These are phyloP conservation scores for Drechslerella coelobrocha DNA, from an alignment of 2,329 filamentous ascomycete species.

Conservation along the genomic window DNA sequence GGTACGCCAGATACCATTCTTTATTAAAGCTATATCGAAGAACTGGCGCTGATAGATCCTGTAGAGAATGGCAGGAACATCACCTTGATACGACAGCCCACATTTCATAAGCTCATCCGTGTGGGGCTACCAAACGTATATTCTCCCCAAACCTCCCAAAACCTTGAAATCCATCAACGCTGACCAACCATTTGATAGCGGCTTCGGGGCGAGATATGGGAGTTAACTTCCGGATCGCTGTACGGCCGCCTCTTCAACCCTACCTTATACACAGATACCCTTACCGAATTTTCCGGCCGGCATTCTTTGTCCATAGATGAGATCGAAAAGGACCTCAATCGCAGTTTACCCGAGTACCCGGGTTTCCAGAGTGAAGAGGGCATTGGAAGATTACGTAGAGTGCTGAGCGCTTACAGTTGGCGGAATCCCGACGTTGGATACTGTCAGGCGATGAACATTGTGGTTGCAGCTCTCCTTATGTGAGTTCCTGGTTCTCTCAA, in stretches of 20 bases:
- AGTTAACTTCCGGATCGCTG: conserved; percentile 87
- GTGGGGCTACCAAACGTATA: conserved; percentile 83
- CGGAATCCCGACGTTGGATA: conserved; percentile 94
- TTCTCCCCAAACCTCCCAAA: background rate
- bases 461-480: conserved; percentile 95
- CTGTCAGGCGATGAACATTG: conserved; percentile 99
- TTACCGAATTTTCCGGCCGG: conserved; percentile 80
- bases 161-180: background rate
- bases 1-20: conserved; percentile 55
- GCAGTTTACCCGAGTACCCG: conserved; percentile 94
- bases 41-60: background rate
- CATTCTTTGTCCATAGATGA: conserved; percentile 97
- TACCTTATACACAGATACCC: conserved; percentile 79
- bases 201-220: conserved; percentile 92
- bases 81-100: conserved; percentile 90
- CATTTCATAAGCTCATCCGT: conserved; percentile 95
- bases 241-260: conserved; percentile 88
- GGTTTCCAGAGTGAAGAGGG: conserved; percentile 97
- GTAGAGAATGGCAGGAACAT: conserved; percentile 89
- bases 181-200: conserved; percentile 59
- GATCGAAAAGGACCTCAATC: conserved; percentile 97
- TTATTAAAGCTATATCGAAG: background rate
- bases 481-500: conserved; percentile 59
- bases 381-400: conserved; percentile 84
- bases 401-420: conserved; percentile 98